A percentile compares a stretch with the other conserved stretches of the same genome.
phyloP scores from a whole-genome alignment of 164 flowering plant genomes.

The Hamamelis virginiana region DNA sequence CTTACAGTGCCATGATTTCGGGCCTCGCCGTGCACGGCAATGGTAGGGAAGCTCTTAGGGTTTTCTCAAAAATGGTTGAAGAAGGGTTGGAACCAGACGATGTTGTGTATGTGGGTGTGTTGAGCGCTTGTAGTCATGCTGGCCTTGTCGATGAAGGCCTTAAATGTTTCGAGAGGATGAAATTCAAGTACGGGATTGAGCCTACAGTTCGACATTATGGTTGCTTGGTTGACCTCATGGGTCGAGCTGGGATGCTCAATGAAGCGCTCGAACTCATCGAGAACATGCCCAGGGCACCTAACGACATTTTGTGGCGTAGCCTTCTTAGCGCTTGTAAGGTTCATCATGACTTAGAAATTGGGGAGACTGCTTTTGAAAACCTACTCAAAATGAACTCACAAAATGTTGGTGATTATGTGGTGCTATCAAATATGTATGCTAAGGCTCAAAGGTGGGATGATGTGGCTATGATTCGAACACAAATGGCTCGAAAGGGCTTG shows the following conservation, averaged over 20 bases:
- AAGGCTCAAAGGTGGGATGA: constrained; percentile 56
- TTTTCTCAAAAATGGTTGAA: constrained; percentile 62
- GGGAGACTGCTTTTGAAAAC: constrained; percentile 42
- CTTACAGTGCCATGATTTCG: constrained; percentile 70
- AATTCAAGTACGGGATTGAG: constrained; percentile 47
- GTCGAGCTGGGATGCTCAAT: constrained; percentile 58
- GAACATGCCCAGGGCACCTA: constrained; percentile 66
- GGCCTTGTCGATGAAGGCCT: constrained; percentile 68
- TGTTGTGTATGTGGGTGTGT: constrained; percentile 58
- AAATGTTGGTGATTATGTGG: constrained; percentile 55
- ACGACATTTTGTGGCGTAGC: constrained; percentile 70
- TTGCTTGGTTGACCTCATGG: constrained; percentile 79
- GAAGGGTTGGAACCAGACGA: constrained; percentile 62
- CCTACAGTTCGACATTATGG: constrained; percentile 80
- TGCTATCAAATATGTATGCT: constrained; percentile 64
- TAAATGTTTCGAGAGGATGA: constrained; percentile 50
- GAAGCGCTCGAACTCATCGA: constrained; percentile 64
- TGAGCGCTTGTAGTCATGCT: constrained; percentile 71
- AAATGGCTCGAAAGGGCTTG: constrained; percentile 40
- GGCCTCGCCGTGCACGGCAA: constrained; percentile 74
- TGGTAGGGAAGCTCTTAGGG: constrained; percentile 47
- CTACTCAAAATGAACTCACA: constrained; percentile 33
- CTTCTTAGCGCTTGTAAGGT: constrained; percentile 64
- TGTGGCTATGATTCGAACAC: constrained; percentile 34
- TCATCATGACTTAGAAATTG: constrained; percentile 49